Percentiles rank a stretch among this genome's conserved stretches.
Conservation (phyloP, 495 filamentous ascomycete genomes). For the Eremomyces bilateralis region DNA sequence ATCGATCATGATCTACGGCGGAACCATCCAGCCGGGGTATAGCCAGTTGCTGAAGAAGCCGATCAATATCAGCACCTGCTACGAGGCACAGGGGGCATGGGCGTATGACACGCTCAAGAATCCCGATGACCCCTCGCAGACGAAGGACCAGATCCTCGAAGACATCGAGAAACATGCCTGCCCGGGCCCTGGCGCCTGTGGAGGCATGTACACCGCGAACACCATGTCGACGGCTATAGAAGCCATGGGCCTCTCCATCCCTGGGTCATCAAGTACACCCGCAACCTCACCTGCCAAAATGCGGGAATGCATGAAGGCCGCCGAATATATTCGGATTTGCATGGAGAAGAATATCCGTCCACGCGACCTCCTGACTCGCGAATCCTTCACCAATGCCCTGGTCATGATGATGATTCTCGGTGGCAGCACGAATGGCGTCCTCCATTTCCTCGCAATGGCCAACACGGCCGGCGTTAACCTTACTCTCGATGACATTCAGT, state of each 20-base stretch:
- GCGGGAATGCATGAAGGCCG: constrained; percentile 74
- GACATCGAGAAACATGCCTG: constrained; percentile 76
- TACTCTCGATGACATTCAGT: constrained; percentile 70
- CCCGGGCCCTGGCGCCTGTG: constrained; percentile 83
- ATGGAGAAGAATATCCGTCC: constrained; percentile 79
- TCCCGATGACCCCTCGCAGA: constrained; percentile 34
- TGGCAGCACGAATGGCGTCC: constrained; percentile 75
- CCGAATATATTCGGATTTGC: constrained; percentile 63
- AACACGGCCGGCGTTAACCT: constrained; percentile 67
- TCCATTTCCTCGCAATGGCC: constrained; percentile 92
- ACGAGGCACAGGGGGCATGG: constrained; percentile 79
- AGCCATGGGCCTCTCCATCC: constrained; percentile 78
- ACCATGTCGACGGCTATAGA: constrained; percentile 96
- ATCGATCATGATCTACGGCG: constrained; percentile 69
- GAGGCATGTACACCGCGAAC: constrained; percentile 93
- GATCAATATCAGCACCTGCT: constrained; percentile 80
- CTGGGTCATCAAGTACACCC: constrained; percentile 77
- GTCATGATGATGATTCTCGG: constrained; percentile 85
- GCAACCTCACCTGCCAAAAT: constrained; percentile 75
- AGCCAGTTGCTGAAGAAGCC: constrained; percentile 52
- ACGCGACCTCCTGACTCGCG: constrained; percentile 61
- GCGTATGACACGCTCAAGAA: constrained; percentile 45
- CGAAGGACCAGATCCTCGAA: constrained; percentile 58
- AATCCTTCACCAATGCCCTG: constrained; percentile 80
- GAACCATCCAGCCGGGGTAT: constrained; percentile 72